Evolutionary conservation across 2,329 filamentous ascomycete genomes (phyloP), one percentile per base, ranked within the genome.

Genomic region (Teratosphaeria zuluensis): DNA sequence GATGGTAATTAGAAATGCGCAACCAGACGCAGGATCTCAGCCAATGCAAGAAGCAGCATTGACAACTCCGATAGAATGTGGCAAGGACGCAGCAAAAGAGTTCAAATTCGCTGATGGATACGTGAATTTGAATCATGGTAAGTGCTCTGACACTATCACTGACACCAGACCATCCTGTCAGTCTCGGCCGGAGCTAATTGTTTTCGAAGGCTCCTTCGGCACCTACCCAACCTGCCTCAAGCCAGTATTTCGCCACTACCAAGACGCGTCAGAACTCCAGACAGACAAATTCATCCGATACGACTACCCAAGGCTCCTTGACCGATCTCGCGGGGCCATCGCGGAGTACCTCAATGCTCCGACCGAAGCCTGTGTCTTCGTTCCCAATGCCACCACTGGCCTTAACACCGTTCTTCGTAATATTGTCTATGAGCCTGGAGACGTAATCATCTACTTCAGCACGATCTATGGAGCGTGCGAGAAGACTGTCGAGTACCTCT

Each of bases 391-490:
- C 12, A 95, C 90, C 0, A 86, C 82, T 0, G 89, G 84, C 28
- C 74, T 91, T 53, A 92, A 94, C 74, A 89, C 85, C 0, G 83
- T 95, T 4, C 80, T 96, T n/a, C 84, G 87, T 51, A 92, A 88
- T 69, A 73, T 96, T 1, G 68, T 70, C 1, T 95, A 86, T 80
- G 72, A 82, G 42, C 71, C 77, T 0, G 86, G 87, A 61, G 92
- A 96, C 69, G 84, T 87, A 62, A 88, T 95, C 62, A 67, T 95
- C 52, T 87, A 85, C 72, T 95, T 96, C 69, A 81, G 81, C 42
- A 90, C 88, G 48, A 81, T 91, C 56, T 96, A 96, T 70, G 85
- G 85, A 58, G 85, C 84, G 0, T 91, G 90, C 69, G 87, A 85
- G 58, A 90, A 89, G 68, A 85, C 85, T 0, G 77, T 94, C 19